Conservation (phyloP, 306 rosid species). For the Hippophae rhamnoides region DNA sequence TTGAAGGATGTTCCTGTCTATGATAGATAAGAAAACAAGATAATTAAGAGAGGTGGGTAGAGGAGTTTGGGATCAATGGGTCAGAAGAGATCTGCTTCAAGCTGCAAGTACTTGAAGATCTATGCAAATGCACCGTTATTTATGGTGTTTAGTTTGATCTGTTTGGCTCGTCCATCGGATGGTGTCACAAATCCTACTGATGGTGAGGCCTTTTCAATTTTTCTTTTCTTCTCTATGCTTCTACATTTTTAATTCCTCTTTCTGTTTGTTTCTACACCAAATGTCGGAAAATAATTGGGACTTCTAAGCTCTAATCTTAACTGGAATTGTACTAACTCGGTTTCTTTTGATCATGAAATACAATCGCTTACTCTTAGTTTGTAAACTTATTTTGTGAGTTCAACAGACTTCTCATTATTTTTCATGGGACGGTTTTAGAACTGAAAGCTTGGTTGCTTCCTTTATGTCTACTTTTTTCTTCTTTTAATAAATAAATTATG, state of each 20-base stretch:
- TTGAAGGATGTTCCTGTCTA: slow-evolving; percentile 36
- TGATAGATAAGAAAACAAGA: slow-evolving; percentile 17
- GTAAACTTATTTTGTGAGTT: too few relatives aligned
- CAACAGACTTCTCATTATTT: too few relatives aligned
- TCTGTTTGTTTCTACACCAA: slow-evolving; percentile 7
- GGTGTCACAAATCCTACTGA: slow-evolving; percentile 65
- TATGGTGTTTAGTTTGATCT: slow-evolving; percentile 42
- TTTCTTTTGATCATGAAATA: background rate
- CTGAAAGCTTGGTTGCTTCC: too few relatives aligned
- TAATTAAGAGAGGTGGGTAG: slow-evolving; percentile 21
- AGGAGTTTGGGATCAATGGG: slow-evolving; percentile 44
- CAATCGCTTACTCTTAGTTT: too few relatives aligned
- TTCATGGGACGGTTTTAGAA: too few relatives aligned
- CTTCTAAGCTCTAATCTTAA: too few relatives aligned
- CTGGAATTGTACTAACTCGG: too few relatives aligned
- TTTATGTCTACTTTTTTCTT: background rate
- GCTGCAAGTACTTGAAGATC: slow-evolving; percentile 34
- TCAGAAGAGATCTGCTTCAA: slow-evolving; percentile 42
- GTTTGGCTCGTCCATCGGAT: slow-evolving; percentile 36
- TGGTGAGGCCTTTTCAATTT: slow-evolving; percentile 35
- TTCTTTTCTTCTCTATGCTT: slow-evolving; percentile 1
- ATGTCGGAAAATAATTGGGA: slow-evolving; percentile 8
- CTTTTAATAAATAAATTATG: background rate
- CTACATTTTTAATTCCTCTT: background rate
- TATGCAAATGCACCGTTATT: slow-evolving; percentile 18